phyloP scores from a whole-genome alignment of 495 filamentous ascomycete species.

The Xylaria sp. region DNA sequence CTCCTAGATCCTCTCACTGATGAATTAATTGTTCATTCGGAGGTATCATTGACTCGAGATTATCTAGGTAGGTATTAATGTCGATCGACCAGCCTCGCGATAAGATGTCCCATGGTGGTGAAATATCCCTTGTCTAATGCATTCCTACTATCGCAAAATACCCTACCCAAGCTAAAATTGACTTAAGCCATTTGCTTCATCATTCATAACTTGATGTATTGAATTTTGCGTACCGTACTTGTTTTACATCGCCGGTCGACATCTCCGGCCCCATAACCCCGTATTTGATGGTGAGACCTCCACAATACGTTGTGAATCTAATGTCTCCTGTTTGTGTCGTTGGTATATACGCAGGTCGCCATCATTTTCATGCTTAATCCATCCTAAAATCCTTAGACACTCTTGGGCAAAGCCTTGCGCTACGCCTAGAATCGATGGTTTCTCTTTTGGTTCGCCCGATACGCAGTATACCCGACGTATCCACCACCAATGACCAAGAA shows the following conservation, averaged over 20 bases:
- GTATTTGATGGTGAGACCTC: conserved; percentile 11
- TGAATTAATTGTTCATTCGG: background rate
- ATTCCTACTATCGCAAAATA: background rate
- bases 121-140: background rate
- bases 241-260: conserved; percentile 28
- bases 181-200: conserved; percentile 7
- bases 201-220: conserved; percentile 17
- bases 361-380: conserved; percentile 11
- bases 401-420: background rate
- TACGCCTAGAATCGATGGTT: conserved; percentile 76
- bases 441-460: conserved; percentile 70
- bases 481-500: conserved; percentile 69
- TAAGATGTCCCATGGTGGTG: background rate
- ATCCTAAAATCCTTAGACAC: background rate
- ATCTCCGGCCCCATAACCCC: conserved; percentile 14
- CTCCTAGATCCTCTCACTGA: background rate
- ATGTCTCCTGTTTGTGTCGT: conserved; percentile 9
- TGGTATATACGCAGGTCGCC: conserved; percentile 27
- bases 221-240: conserved; percentile 18
- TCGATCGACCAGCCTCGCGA: background rate
- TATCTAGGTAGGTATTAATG: background rate
- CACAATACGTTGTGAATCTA: conserved; percentile 8
- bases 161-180: background rate
- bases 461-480: conserved; percentile 87
- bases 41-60: background rate